Percentiles rank a stretch among this genome's conserved stretches.
These are phyloP conservation scores for Pseudohyphozyma bogoriensis DNA, from an alignment of 768 basidiomycete species.

Conservation along the genomic window DNA sequence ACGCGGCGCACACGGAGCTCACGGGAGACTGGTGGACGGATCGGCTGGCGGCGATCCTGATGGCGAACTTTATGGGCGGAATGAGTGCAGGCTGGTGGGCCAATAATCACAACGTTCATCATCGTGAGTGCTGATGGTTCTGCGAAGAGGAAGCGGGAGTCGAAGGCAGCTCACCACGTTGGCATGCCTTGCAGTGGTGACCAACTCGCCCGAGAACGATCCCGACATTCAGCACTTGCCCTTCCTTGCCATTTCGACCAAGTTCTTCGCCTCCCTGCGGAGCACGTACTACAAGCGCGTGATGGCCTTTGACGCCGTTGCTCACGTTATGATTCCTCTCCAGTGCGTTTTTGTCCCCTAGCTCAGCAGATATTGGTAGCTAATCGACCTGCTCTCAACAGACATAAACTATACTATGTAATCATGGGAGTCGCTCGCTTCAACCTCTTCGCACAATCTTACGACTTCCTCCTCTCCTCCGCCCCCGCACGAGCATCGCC, in stretches of 20 bases:
- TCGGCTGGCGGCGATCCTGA: slow-evolving; percentile 61
- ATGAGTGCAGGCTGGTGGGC: slow-evolving; percentile 98
- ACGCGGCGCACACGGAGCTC: slow-evolving; percentile 88
- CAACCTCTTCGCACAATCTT: slow-evolving; percentile 87
- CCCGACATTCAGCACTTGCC: slow-evolving; percentile 56
- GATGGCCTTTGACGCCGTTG: slow-evolving; percentile 64
- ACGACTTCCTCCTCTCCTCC: slow-evolving; percentile 53
- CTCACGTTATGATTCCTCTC: slow-evolving; percentile 54
- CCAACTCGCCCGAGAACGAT: slow-evolving; percentile 94
- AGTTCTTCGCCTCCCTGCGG: slow-evolving; percentile 75
- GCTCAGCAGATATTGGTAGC: neutral
- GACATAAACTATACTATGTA: slow-evolving; percentile 81
- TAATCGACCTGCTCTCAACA: slow-evolving; percentile 17
- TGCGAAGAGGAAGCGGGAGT: no score
- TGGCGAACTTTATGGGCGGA: slow-evolving; percentile 83
- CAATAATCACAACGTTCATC: slow-evolving; percentile 85
- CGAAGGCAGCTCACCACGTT: slow-evolving; percentile 33
- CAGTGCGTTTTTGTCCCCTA: slow-evolving; percentile 44
- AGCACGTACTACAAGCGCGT: slow-evolving; percentile 89
- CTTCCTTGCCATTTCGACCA: slow-evolving; percentile 84
- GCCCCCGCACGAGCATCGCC: slow-evolving; percentile 51
- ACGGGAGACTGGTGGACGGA: slow-evolving; percentile 79
- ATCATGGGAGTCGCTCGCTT: slow-evolving; percentile 83
- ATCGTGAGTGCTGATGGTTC: slow-evolving; percentile 38
- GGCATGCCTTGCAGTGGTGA: slow-evolving; percentile 61